These are phyloP conservation scores for Suillus luteus DNA, from an alignment of 768 basidiomycete species.

Conservation along the genomic window DNA sequence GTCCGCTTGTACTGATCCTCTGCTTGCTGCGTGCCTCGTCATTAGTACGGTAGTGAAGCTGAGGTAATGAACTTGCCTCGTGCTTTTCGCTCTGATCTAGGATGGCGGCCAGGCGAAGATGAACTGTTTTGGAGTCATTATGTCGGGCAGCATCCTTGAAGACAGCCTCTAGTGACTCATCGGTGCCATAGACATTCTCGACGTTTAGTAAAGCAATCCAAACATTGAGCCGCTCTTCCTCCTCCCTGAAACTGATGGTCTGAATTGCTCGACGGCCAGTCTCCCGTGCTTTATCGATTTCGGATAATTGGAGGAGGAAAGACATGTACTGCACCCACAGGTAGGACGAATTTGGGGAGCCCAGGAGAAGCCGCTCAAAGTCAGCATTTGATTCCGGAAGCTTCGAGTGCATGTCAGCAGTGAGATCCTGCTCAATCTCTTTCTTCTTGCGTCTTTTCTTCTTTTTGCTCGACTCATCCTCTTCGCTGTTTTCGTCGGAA, in stretches of 20 bases:
- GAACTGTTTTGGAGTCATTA: constrained; percentile 91
- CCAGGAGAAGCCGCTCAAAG: constrained; percentile 90
- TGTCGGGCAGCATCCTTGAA: constrained; percentile 90
- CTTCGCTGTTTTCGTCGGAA: constrained; percentile 43
- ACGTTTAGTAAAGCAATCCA: constrained; percentile 97
- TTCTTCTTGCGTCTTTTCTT: constrained; percentile 69
- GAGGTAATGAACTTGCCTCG: constrained; percentile 51
- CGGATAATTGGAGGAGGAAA: constrained; percentile 95
- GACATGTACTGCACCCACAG: constrained; percentile 99
- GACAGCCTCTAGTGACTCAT: constrained; percentile 70
- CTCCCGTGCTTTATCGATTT: constrained; percentile 91
- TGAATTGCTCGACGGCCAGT: constrained; percentile 82
- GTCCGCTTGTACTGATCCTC: constrained; percentile 88
- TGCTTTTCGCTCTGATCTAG: constrained; percentile 81
- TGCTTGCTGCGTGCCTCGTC: constrained; percentile 61
- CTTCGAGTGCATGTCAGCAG: constrained; percentile 84
- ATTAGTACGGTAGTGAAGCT: background rate
- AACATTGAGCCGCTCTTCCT: constrained; percentile 92
- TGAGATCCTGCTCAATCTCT: constrained; percentile 76
- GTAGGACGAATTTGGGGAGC: constrained; percentile 95
- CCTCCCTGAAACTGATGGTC: constrained; percentile 93
- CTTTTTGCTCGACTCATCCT: constrained; percentile 39
- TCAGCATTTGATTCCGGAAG: constrained; percentile 90
- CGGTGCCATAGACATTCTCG: constrained; percentile 91
- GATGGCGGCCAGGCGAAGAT: constrained; percentile 83